Base-by-base conservation (phyloP, 83 land plant genomes). In the Larix sibirica region DNA sequence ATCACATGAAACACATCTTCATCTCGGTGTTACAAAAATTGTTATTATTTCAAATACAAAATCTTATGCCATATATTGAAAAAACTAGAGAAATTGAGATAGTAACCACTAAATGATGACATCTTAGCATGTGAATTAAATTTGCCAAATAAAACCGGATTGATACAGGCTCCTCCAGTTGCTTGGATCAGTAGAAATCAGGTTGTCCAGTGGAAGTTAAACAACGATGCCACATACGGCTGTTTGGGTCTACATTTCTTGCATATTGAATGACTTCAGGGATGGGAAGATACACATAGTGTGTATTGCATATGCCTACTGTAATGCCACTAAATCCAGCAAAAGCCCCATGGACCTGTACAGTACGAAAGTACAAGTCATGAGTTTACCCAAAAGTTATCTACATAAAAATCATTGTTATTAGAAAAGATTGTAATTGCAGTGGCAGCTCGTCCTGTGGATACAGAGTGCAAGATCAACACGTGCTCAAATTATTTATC, bases 291-390 rank as follows among this genome's bases (percentile, higher is more conserved):
- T 91, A 87, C 26, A 84, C 86, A 80, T 91, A 90, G 65, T 91
- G 94, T 3, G 90, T 90, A 83, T 91, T 91, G 20, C 91, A 85
- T 50, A 91, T 84, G n/a, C 94, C 94, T 8, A 91, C 88, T 3
- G 90, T 91, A 21, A 90, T 85, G 66, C 91, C 89, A 50, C 90
- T 85, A 54, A 88, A 91, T 33, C 94, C 94, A 20, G 94, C 94
- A 83, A 91, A 91, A 17, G 94, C 94, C 5, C 90, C 94, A 86
- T 91, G 94, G 47, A 91, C 94, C 92, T 91, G 79, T 24, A 76
- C 59, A 31, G 23, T 31, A 24, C 6, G n/a, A 18, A 74, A 74
- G 16, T 74, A 74, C 36, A 16, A 31, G 56, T 21, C 56, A 74
- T 47, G 16, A 23, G 21, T 23, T n/a, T 74, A 1, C 23, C n/a